Evolutionary conservation across 176 grass and related monocot genomes (phyloP), one percentile per base, ranked within the genome.

Genomic region (Ensete ventricosum): DNA sequence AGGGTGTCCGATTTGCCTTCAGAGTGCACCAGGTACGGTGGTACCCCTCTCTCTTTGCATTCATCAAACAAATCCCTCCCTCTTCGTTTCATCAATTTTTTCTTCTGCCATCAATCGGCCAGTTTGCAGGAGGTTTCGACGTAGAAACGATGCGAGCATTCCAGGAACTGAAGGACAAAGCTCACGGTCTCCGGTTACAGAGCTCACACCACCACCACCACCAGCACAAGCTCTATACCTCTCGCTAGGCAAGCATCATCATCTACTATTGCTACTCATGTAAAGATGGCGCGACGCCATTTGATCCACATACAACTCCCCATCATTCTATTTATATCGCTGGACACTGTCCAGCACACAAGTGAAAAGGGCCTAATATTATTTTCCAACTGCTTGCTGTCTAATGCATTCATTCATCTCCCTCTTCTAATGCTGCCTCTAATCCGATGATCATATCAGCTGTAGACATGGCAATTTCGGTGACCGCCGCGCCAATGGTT

Each of bases 41-140:
- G 22, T 23, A 23, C 22, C 22, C 22, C 52, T 23, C 23, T 75
- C 52, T 23, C 23, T 75, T n/a, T 54, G 11, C 43, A 19, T 43
- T 43, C 4, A 6, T 6, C 34, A 43, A 43, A 43, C 19, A 57
- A 20, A 34, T 62, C 51, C 13, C 16, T 65, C 14, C 0, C n/a
- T n/a, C n/a, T 17, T 22, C 49, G 52, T 48, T 66, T 66, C 48
- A 48, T 21, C 54, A 11, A 62, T n/a, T 22, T 78, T 13, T 13
- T 2, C 74, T 58, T 9, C 12, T 81, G 52, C 49, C 8, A 20
- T 12, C 9, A 14, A 26, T 16, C 34, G 52, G 52, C 50, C 88
- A 99, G 96, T 99, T 99, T 83, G 96, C 96, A 2, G 89, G 83
- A 17, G 96, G 96, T 19, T 99, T 99, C 53, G 96, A 99, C 23